Evolutionary conservation across 352 stramenopile genomes (phyloP), one percentile per base, ranked within the genome.

Genomic region (Phytopythium mirpurense): DNA sequence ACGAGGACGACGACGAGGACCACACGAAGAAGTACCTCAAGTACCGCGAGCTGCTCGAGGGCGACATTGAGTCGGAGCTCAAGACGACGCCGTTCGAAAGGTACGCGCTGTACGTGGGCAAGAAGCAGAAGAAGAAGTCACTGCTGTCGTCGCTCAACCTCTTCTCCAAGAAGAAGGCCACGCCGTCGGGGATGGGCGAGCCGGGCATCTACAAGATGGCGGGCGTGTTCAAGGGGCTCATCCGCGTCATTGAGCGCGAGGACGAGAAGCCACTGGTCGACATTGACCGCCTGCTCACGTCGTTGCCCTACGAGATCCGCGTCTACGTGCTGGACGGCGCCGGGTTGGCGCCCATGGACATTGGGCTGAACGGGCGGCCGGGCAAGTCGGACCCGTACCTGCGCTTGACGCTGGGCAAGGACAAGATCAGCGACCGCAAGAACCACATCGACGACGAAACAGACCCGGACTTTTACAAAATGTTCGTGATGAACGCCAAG

Each of bases 401-500:
- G 44, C 70, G 76, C 12, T 60, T 97, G 24, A 89, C 67, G 24
- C 67, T 97, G 5, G 90, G 90, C 8, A 89, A 96, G 47, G 63
- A 91, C 29, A 93, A 83, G 49, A 62, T 96, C 16, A 83, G 87
- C 51, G 90, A 97, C 50, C 76, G 83, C 49, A 93, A 96, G 51
- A 97, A 97, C 64, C 96, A 86, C 58, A 83, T 96, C 29, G 65
- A 95, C 29, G 84, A 96, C 51, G 83, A 84, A 7, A 89, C 76
- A 2, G 78, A 96, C 34, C 84, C 86, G 1, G 80, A 97, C 58
- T 96, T 98, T 36, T 98, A 97, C 82, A 96, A 96, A 65, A 82
- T 88, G 68, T 90, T 85, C 50, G 59, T 83, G 67, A 64, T 98
- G 40, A 90, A 83, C 51, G 78, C 83, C 3, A 82, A 79, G 40